A percentile compares a stretch with the other conserved stretches of the same genome.
These are phyloP conservation scores for Ganoderma multipileum DNA, from an alignment of 1,284 basidiomycete genomes.

Conservation along the genomic window DNA sequence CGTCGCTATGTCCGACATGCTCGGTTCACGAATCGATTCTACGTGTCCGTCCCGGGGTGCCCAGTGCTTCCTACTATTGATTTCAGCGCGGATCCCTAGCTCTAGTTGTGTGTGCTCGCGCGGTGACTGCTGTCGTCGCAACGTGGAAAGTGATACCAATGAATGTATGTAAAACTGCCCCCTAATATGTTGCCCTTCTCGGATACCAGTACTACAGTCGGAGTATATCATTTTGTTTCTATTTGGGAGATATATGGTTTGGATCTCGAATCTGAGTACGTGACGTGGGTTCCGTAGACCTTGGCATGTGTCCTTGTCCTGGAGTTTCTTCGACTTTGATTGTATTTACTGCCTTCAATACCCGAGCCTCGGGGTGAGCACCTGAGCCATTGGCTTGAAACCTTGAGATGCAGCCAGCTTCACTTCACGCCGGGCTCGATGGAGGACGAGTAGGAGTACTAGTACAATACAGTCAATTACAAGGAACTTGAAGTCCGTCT, in stretches of 20 bases:
- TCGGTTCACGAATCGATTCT: not conserved
- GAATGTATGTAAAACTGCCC: slow-evolving; percentile 18
- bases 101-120: not conserved
- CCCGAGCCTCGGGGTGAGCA: not conserved
- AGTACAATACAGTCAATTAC: too few species aligned
- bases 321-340: too few species aligned
- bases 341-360: not conserved
- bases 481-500: too few species aligned
- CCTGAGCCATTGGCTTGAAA: too few species aligned
- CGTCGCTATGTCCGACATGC: not conserved
- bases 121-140: not conserved
- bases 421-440: too few species aligned
- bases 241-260: not conserved
- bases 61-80: not conserved
- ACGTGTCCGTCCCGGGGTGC: not conserved
- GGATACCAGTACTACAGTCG: slow-evolving; percentile 9
- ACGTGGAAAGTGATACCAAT: slow-evolving; percentile 1
- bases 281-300: not conserved
- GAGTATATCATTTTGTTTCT: not conserved
- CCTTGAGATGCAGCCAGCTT: too few species aligned
- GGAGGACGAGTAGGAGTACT: too few species aligned
- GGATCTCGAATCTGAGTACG: not conserved
- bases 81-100: not conserved
- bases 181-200: slow-evolving; percentile 11
- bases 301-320: not conserved